Evolutionary conservation across 208 protist species (phyloP).

Genomic region (Acanthamoeba healyi): DNA sequence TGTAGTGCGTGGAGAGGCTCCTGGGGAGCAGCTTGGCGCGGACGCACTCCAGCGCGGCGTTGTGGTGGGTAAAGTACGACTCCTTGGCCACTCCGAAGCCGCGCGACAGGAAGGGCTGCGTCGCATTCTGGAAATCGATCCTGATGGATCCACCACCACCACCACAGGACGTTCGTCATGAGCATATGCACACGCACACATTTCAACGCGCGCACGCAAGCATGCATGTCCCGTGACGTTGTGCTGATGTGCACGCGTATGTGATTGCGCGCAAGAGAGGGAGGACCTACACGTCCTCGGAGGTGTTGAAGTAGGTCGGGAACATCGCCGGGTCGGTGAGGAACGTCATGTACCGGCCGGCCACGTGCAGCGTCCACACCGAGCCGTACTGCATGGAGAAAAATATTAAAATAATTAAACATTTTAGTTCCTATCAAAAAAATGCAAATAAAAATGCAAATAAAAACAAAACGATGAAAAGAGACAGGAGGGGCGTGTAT

Average conservation of each 20-base stretch:
- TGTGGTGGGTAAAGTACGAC: slow-evolving; percentile 69
- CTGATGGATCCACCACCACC: background rate
- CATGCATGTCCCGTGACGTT: background rate
- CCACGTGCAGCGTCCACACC: slow-evolving; percentile 65
- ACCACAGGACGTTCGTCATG: too few relatives aligned
- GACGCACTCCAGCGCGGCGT: slow-evolving; percentile 27
- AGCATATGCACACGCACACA: too few relatives aligned
- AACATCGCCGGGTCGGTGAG: slow-evolving; percentile 3
- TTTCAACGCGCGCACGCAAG: too few relatives aligned
- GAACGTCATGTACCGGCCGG: slow-evolving; percentile 51
- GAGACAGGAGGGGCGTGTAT: background rate
- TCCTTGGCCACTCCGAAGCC: slow-evolving; percentile 56
- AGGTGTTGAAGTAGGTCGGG: slow-evolving; percentile 35
- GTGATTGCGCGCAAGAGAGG: background rate
- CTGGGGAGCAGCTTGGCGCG: slow-evolving; percentile 41
- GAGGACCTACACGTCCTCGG: slow-evolving; percentile 32
- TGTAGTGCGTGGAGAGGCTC: slow-evolving; percentile 31
- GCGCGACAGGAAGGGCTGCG: slow-evolving; percentile 55
- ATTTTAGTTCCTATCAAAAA: background rate
- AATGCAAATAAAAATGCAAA: background rate
- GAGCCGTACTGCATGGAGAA: background rate
- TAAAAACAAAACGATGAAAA: slow-evolving; percentile 22
- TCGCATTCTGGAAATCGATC: slow-evolving; percentile 64
- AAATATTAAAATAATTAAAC: background rate
- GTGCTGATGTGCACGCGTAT: background rate